Evolutionary conservation across 2,329 filamentous ascomycete genomes (phyloP), one percentile per base, ranked within the genome.

Genomic region (Fusarium sp.): DNA sequence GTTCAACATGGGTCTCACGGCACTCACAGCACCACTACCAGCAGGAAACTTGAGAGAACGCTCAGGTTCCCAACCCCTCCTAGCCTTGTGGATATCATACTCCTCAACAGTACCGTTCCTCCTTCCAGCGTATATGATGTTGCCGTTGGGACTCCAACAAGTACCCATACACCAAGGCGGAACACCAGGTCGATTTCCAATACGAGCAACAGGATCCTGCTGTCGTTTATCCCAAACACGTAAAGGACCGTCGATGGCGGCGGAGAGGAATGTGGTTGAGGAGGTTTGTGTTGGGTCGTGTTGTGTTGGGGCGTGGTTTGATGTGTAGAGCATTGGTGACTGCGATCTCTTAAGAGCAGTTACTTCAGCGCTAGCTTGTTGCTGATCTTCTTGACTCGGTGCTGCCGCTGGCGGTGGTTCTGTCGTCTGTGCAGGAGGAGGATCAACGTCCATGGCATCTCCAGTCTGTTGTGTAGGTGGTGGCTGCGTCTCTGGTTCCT

Each of bases 141-240:
- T 98, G 16, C 96, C 96, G 80, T 98, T 94, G 0, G 95, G 95
- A 64, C 93, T 96, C 96, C 96, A 99, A 84, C 95, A 98, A 1
- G 95, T 94, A 75, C 94, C 95, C 91, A 98, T 98, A 82, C 96
- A 98, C 96, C 96, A 99, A 0, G 96, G 96, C 1, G 96, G 96
- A 1, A 94, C 93, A 20, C 91, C 91, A 13, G 91, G 89, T 13
- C 91, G 87, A 20, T 93, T 94, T 1, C 88, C 87, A 66, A 98
- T 96, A 31, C 92, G 91, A 4, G 96, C 95, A 2, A 98, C 88
- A 0, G 96, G 93, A 38, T 92, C 89, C 1, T 89, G 89, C 72
- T 93, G 90, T 22, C 96, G 91, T 4, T 92, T 87, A 79, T 99
- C 97, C 96, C 96, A 99, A 74, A 99, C 91, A n/a, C 95, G 92